Evolutionary conservation across 2,329 filamentous ascomycete genomes (phyloP).

Genomic region (Drechslera avenae): DNA sequence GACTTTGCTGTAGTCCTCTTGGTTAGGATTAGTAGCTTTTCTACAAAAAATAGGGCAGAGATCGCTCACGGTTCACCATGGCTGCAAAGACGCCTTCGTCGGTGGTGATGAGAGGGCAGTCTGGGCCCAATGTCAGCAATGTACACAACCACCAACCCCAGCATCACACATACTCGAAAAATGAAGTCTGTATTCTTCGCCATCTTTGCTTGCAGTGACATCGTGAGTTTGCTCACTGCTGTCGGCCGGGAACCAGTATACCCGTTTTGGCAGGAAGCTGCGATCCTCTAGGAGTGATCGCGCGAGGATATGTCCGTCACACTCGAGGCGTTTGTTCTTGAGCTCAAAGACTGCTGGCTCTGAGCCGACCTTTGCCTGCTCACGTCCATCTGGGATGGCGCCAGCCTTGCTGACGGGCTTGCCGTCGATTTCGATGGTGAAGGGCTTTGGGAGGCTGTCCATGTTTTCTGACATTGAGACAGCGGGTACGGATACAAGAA

Average conservation of each 20-base stretch:
- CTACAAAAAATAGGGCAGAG: neutral
- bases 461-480: constrained; percentile 12
- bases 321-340: constrained; percentile 22
- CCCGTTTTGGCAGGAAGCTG: constrained; percentile 26
- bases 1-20: constrained; percentile 1
- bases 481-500: constrained; percentile 4
- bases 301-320: constrained; percentile 25
- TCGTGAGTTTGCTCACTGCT: constrained; percentile 15
- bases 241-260: constrained; percentile 30
- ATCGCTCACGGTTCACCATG: constrained; percentile 18
- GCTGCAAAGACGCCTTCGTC: constrained; percentile 19
- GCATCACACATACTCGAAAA: constrained; percentile 23
- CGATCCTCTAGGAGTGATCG: constrained; percentile 23
- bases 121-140: constrained; percentile 5
- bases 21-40: neutral
- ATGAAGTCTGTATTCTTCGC: constrained; percentile 18
- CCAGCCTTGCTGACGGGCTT: constrained; percentile 22
- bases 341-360: constrained; percentile 29
- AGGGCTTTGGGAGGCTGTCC: constrained; percentile 23
- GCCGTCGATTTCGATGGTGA: constrained; percentile 30
- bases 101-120: constrained; percentile 15
- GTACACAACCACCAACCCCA: neutral
- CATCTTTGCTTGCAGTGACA: constrained; percentile 24
- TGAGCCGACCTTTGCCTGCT: constrained; percentile 21
- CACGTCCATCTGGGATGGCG: constrained; percentile 17